Evolutionary conservation across 768 basidiomycete genomes (phyloP), one percentile per base, ranked within the genome.

Genomic region (Kwoniella dejecticola): DNA sequence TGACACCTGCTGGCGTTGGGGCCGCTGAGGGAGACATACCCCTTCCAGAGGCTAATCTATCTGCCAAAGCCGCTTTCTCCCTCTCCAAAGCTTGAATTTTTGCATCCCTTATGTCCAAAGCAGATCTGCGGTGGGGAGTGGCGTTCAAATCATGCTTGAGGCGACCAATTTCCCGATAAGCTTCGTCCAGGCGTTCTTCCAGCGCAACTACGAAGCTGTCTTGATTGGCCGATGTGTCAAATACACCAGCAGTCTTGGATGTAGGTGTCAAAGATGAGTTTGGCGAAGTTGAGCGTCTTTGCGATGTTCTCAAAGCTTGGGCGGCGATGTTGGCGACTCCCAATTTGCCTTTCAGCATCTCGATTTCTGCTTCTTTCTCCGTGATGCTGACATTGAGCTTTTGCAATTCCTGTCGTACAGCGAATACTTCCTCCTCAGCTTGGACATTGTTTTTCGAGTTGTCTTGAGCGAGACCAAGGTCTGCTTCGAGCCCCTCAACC

Each of bases 11-110:
- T 26, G 44, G 44, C 3, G 48, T 23, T 13, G 57, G 26, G 8
- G 54, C 2, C 15, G 55, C 54, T 19, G 29, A 31, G 19, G 29
- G 19, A 4, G 45, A 27, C 24, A 54, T 21, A 27, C 12, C 44
- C 17, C 24, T 29, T 23, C 48, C 29, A 3, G 57, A 50, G 1
- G 64, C 65, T 2, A 75, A 38, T 42, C 74, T 60, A 15, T 64
- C 62, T 44, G 57, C 44, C 53, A 77, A 57, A 15, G 67, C 60
- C 44, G 70, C 68, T 63, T 77, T 77, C 45, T 77, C 76, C 24
- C 61, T 48, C 53, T 73, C 68, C n/a, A 77, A 52, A 1, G 70
- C 64, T 52, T 60, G 45, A 21, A 77, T 77, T 29, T 63, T 46
- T 7, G 64, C 62, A 41, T 74, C 75, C 26, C 66, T 52, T 6